Percentiles rank a stretch among this genome's conserved stretches.
These are phyloP conservation scores for Albatrellus ellisii DNA, from an alignment of 768 basidiomycete species.

Conservation along the genomic window DNA sequence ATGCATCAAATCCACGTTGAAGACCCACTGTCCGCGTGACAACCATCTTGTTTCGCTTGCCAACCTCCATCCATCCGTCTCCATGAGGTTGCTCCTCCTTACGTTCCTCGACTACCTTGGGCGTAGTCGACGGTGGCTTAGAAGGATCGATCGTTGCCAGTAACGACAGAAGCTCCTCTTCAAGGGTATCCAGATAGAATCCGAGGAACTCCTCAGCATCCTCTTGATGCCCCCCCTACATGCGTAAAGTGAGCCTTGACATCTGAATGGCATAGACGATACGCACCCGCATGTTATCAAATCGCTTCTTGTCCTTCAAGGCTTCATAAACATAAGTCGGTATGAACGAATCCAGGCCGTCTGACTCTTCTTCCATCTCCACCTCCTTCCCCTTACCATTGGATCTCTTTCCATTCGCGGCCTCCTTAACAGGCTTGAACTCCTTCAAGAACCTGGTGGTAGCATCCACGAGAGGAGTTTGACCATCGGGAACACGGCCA, in stretches of 20 bases:
- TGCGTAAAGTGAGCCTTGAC: slow-evolving; percentile 4
- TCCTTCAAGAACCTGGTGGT: slow-evolving; percentile 68
- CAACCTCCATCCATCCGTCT: slow-evolving; percentile 89
- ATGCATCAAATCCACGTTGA: neutral
- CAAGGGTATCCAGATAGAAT: slow-evolving; percentile 88
- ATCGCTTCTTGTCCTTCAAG: slow-evolving; percentile 85
- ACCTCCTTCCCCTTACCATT: slow-evolving; percentile 30
- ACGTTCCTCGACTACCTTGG: slow-evolving; percentile 28
- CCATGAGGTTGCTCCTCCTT: slow-evolving; percentile 31
- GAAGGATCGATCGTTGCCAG: slow-evolving; percentile 36
- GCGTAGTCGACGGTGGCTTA: slow-evolving; percentile 7
- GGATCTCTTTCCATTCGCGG: slow-evolving; percentile 23
- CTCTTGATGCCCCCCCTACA: slow-evolving; percentile 83
- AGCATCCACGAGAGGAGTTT: slow-evolving; percentile 51
- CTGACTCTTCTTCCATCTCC: slow-evolving; percentile 32
- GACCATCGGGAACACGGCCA: slow-evolving; percentile 14
- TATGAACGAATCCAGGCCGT: slow-evolving; percentile 58
- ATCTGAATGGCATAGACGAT: slow-evolving; percentile 18
- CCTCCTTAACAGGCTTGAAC: slow-evolving; percentile 31
- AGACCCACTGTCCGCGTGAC: slow-evolving; percentile 64
- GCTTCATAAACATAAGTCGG: slow-evolving; percentile 85
- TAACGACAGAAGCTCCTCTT: slow-evolving; percentile 79
- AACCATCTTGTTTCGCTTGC: slow-evolving; percentile 70
- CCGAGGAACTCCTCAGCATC: slow-evolving; percentile 99
- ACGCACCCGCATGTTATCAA: slow-evolving; percentile 78